Evolutionary conservation across 1,139 yeast species (phyloP).

Genomic region (Sugiyamaella japonica): DNA sequence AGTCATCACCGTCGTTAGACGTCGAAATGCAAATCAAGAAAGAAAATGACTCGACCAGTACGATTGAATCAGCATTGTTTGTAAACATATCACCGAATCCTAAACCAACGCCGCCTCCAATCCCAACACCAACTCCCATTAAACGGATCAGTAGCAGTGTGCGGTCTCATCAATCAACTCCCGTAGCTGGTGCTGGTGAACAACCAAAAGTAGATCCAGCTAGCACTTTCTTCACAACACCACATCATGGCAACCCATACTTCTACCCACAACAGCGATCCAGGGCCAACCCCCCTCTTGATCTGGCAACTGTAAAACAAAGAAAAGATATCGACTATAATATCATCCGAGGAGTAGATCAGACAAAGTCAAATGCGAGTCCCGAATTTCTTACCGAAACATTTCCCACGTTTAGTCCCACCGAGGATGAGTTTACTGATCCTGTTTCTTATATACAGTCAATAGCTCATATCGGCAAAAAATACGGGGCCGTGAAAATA

Average conservation of each 20-base stretch:
- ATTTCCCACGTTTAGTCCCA: slow-evolving; percentile 51
- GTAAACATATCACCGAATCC: neutral
- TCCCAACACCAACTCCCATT: neutral
- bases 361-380: slow-evolving; percentile 3
- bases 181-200: neutral
- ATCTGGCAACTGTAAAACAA: slow-evolving; percentile 42
- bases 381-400: slow-evolving; percentile 21
- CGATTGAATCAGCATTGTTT: neutral
- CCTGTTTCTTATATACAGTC: slow-evolving; percentile 41
- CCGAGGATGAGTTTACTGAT: slow-evolving; percentile 49
- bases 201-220: slow-evolving; percentile 1
- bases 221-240: slow-evolving; percentile 11
- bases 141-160: neutral
- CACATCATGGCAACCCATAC: slow-evolving; percentile 39
- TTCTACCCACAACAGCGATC: slow-evolving; percentile 46
- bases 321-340: slow-evolving; percentile 16
- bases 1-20: neutral
- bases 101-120: neutral
- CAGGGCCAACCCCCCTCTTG: slow-evolving; percentile 47
- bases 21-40: neutral
- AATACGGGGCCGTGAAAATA: slow-evolving; percentile 73
- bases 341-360: slow-evolving; percentile 6
- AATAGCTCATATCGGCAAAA: slow-evolving; percentile 44
- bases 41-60: neutral
- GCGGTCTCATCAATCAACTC: neutral